Evolutionary conservation across 257 asterid genomes (phyloP), one percentile per base, ranked within the genome.

Genomic region (Galeopsis tetrahit): DNA sequence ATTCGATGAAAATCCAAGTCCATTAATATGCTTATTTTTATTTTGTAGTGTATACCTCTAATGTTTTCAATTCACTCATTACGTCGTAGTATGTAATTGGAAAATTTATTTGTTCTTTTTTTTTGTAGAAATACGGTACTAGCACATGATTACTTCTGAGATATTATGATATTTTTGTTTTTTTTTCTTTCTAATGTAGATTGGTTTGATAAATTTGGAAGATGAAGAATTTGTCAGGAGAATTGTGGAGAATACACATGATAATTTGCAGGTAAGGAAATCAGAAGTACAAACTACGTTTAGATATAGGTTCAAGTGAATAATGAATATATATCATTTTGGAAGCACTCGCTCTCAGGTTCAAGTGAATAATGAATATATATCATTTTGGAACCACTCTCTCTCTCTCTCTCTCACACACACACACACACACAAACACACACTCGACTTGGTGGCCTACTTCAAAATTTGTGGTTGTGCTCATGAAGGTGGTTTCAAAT

Each of bases 141-240:
- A 42, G 62, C 55, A 28, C 61, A 13, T 57, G 21, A 68, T 74
- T 51, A 39, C 48, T 46, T 28, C 51, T 55, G 49, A 35, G 66
- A 32, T 66, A 60, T 42, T 31, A 40, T 63, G 55, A 71, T 71
- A 9, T 14, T 69, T 68, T 74, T 11, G 55, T 39, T 74, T 52
- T 0, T 68, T 4, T 13, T 42, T 62, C 63, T 60, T 74, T 64
- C 74, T 10, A 67, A 55, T 89, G 64, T 79, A 95, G 99, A 89
- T 90, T 81, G 99, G 99, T 64, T 82, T 95, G 6, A 66, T 95
- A 81, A 95, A 95, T 80, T 79, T 95, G 91, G 99, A 95, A 82
- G 89, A 91, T 81, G 99, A 95, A 84, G 96, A 88, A 40, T 88
- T 90, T 81, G 97, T 87, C 68, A 81, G 69, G 78, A 81, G 79